Percentiles rank a stretch among this genome's conserved stretches.
Conservation (phyloP, 306 rosid species). For the Acacia melanoxylon region DNA sequence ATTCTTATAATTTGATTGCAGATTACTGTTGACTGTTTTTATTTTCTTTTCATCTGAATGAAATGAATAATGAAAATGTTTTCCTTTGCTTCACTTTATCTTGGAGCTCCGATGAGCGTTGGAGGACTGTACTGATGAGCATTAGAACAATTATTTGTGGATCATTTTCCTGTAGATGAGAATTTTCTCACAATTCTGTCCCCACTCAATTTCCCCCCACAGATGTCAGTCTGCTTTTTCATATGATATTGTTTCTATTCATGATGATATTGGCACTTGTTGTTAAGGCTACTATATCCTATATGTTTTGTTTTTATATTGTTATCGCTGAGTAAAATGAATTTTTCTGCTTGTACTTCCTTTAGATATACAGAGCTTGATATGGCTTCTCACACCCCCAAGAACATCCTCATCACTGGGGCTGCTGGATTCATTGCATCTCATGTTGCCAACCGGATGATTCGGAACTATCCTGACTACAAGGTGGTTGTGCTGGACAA, state of each 20-base stretch:
- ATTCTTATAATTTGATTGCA: neutral
- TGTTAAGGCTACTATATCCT: neutral
- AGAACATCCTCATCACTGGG: conserved; percentile 68
- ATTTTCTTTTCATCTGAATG: neutral
- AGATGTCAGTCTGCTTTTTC: neutral
- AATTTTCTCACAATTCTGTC: neutral
- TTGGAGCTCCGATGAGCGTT: neutral
- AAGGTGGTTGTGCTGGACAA: conserved; percentile 66
- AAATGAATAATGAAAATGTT: neutral
- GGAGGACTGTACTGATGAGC: neutral
- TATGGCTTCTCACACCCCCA: conserved; percentile 55
- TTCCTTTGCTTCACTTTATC: neutral
- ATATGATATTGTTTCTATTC: neutral
- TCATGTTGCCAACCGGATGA: conserved; percentile 61
- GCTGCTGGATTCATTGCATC: conserved; percentile 69
- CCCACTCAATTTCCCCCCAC: neutral
- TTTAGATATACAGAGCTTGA: neutral
- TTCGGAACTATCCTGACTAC: conserved; percentile 57
- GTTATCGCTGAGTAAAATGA: neutral
- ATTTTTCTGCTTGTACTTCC: conserved; percentile 4
- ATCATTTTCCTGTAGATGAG: neutral
- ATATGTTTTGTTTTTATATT: neutral
- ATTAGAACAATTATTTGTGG: neutral
- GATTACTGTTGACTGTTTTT: neutral
- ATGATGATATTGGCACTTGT: neutral